Conservation (phyloP, 176 grass and related monocot species). For the Pontederia paniculata region DNA sequence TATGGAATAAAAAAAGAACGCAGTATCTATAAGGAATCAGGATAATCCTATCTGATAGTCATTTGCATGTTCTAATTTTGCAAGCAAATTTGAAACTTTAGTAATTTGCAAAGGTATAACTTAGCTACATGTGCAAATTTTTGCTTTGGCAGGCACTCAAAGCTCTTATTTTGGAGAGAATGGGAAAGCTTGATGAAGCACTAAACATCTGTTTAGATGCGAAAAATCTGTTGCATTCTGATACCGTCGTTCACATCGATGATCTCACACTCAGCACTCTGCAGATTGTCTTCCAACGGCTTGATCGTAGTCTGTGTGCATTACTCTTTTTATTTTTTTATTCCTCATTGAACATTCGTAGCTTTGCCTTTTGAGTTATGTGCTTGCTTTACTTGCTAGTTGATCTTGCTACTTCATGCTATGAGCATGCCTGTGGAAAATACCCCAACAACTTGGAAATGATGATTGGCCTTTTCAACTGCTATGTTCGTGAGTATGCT, state of each 20-base stretch:
- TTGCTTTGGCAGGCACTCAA: slow-evolving; percentile 67
- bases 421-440: slow-evolving; percentile 84
- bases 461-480: slow-evolving; percentile 99
- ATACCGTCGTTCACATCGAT: slow-evolving; percentile 71
- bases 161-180: slow-evolving; percentile 92
- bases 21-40: too few relatives aligned
- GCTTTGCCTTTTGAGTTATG: slow-evolving; percentile 14
- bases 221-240: slow-evolving; percentile 58
- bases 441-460: slow-evolving; percentile 84
- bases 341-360: slow-evolving; percentile 2
- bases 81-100: background rate
- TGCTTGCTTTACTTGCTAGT: slow-evolving; percentile 40
- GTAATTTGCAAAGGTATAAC: too few relatives aligned
- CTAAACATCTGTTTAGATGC: slow-evolving; percentile 57
- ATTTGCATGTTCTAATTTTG: too few relatives aligned
- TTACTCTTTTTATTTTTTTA: slow-evolving; percentile 13
- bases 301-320: slow-evolving; percentile 55
- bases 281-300: slow-evolving; percentile 88
- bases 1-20: too few relatives aligned
- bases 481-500: slow-evolving; percentile 80
- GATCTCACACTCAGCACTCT: slow-evolving; percentile 96
- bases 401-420: slow-evolving; percentile 98
- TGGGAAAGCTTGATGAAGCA: slow-evolving; percentile 92
- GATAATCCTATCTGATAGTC: too few relatives aligned
- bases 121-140: slow-evolving; percentile 30